A percentile compares a stretch with the other conserved stretches of the same genome.
Conservation (phyloP, 2,329 filamentous ascomycete genomes). For the Xylariales sp. region DNA sequence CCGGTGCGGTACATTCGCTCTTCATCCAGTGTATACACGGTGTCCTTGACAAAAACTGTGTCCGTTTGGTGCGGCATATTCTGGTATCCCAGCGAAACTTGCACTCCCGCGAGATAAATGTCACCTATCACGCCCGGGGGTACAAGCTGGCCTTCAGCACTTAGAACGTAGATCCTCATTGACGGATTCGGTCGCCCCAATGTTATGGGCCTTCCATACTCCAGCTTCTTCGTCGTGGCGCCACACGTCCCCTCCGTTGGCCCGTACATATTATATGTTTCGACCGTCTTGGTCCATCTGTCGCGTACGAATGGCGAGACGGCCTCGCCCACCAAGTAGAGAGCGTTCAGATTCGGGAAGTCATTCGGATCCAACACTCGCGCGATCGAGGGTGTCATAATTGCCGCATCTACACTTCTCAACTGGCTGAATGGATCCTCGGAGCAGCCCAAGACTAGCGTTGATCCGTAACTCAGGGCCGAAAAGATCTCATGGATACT, state of each 20-base stretch:
- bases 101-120: conserved; percentile 57
- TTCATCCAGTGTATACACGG: too few species aligned
- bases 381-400: conserved; percentile 56
- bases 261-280: conserved; percentile 59
- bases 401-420: conserved; percentile 43
- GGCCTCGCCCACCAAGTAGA: conserved; percentile 49
- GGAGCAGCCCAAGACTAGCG: conserved; percentile 49
- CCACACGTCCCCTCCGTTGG: conserved; percentile 57
- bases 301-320: background rate
- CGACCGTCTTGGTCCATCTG: conserved; percentile 51
- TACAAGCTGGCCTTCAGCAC: conserved; percentile 40
- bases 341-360: conserved; percentile 47
- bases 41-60: too few species aligned
- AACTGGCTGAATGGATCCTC: conserved; percentile 18
- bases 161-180: conserved; percentile 55
- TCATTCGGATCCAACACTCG: conserved; percentile 48
- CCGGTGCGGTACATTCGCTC: too few species aligned
- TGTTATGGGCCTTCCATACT: conserved; percentile 46
- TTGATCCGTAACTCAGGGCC: conserved; percentile 54
- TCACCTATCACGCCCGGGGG: conserved; percentile 55
- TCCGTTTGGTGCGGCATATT: too few species aligned
- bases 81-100: conserved; percentile 55
- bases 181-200: conserved; percentile 53
- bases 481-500: conserved; percentile 56
- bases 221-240: conserved; percentile 51